Evolutionary conservation across 331 rosid genomes (phyloP), one percentile per base, ranked within the genome.

Genomic region (Acacia pycnantha): DNA sequence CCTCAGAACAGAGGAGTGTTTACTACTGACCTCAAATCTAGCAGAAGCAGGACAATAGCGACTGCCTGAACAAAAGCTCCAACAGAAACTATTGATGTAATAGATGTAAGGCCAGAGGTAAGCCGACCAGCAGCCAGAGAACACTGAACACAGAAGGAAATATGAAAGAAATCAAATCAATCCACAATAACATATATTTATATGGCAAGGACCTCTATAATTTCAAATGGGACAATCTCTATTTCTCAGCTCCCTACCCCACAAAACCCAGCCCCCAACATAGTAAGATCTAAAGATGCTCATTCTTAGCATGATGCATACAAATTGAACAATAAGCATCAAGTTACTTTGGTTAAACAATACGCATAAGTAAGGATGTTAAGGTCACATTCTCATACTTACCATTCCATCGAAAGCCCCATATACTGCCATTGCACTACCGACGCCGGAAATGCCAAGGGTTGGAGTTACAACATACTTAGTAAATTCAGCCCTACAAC

Each of bases 361-460:
- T 44, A 68, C 16, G 19, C 44, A 73, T 53, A 43, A 24, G 19
- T 7, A 40, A 78, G 71, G 74, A 81, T 84, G 67, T 37, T 43
- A 56, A 29, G 53, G 27, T 70, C 54, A 78, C 84, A 82, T 71
- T 89, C 48, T 53, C 26, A 53, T 64, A 83, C 98, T 93, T 90
- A 93, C 99, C 44, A 92, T 88, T 84, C 97, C 98, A 92, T 92
- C 96, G 85, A 85, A 86, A 79, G 97, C 97, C 77, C 99, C 99
- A 35, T 95, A 95, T 2, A 88, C 89, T 48, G 99, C 97, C 99
- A 95, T 95, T 59, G 91, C 82, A 82, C 92, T 93, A 53, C 97
- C 99, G 65, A 95, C 97, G 62, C 99, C 99, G 37, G 99, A 92
- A 84, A 90, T 84, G 73, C 97, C 97, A 66, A 93, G 86, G 67